A percentile compares a stretch with the other conserved stretches of the same genome.
These are phyloP conservation scores for Calonectria ilicicola DNA, from an alignment of 2,329 filamentous ascomycete species.

Conservation along the genomic window DNA sequence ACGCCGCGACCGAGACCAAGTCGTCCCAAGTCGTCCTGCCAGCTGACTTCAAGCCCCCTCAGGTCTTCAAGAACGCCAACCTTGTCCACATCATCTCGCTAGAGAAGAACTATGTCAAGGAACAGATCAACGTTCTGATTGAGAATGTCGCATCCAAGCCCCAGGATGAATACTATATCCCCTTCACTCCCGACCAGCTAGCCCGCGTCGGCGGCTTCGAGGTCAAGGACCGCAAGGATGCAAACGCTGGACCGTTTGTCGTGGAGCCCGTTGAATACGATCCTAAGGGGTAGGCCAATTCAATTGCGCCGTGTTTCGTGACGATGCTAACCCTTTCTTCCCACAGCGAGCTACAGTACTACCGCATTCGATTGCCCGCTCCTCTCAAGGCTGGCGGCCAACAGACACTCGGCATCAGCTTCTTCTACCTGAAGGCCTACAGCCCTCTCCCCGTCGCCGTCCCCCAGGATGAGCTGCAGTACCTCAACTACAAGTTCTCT, in stretches of 20 bases:
- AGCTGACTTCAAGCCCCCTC: conserved; percentile 82
- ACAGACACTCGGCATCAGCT: conserved; percentile 89
- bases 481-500: conserved; percentile 86
- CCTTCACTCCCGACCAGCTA: conserved; percentile 83
- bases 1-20: conserved; percentile 53
- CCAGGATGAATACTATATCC: conserved; percentile 91
- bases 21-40: conserved; percentile 71
- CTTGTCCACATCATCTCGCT: conserved; percentile 90
- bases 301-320: not conserved
- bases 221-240: conserved; percentile 91
- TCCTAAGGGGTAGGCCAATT: conserved; percentile 62
- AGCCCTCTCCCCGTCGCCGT: conserved; percentile 84
- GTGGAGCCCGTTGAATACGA: conserved; percentile 77
- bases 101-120: conserved; percentile 91
- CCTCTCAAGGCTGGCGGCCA: conserved; percentile 82
- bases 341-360: conserved; percentile 81
- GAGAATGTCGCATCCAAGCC: conserved; percentile 85
- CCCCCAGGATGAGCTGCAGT: conserved; percentile 88
- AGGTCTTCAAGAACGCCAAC: conserved; percentile 94
- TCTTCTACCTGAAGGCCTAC: conserved; percentile 83
- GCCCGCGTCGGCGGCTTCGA: conserved; percentile 86
- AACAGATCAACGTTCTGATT: conserved; percentile 93
- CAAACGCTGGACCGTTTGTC: conserved; percentile 73
- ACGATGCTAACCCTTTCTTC: conserved; percentile 27
- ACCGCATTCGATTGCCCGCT: conserved; percentile 81